Evolutionary conservation across 1,284 basidiomycete genomes (phyloP).

Genomic region (Singerocomus rubriflavus): DNA sequence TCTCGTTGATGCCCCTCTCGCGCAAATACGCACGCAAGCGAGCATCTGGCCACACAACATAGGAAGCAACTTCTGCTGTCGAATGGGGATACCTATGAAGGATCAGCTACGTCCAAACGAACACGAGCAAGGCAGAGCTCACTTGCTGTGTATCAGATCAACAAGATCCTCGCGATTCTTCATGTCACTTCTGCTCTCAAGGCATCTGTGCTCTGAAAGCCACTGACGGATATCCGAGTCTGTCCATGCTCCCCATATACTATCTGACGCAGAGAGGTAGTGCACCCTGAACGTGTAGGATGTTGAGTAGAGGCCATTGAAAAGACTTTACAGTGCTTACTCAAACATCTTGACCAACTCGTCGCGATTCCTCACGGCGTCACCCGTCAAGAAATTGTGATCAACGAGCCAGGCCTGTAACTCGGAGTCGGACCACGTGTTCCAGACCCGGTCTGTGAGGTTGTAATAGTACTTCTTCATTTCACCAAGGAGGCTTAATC

Average conservation of each 20-base stretch:
- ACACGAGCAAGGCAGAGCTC: constrained; percentile 12
- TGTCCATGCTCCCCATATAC: constrained; percentile 70
- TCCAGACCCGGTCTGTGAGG: constrained; percentile 58
- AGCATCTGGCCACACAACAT: constrained; percentile 88
- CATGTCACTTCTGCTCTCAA: constrained; percentile 55
- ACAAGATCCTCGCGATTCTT: constrained; percentile 73
- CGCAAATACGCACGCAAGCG: constrained; percentile 81
- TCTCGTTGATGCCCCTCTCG: constrained; percentile 68
- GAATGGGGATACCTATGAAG: constrained; percentile 19
- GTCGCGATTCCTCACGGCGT: constrained; percentile 69
- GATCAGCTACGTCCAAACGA: neutral
- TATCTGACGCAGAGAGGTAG: constrained; percentile 68
- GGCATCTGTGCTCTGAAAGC: constrained; percentile 73
- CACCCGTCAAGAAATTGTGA: constrained; percentile 66
- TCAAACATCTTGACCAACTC: constrained; percentile 73
- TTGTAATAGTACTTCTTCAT: constrained; percentile 84
- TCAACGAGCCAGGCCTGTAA: constrained; percentile 70
- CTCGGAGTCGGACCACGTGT: constrained; percentile 68
- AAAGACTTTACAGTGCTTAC: constrained; percentile 36
- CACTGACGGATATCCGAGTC: constrained; percentile 77
- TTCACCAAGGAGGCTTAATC: constrained; percentile 64
- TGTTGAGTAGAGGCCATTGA: neutral
- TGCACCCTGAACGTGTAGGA: constrained; percentile 51
- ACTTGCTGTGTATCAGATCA: constrained; percentile 67
- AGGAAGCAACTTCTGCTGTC: constrained; percentile 49